These are phyloP conservation scores for Daldinia childiae DNA, from an alignment of 495 filamentous ascomycete genomes.

Conservation along the genomic window DNA sequence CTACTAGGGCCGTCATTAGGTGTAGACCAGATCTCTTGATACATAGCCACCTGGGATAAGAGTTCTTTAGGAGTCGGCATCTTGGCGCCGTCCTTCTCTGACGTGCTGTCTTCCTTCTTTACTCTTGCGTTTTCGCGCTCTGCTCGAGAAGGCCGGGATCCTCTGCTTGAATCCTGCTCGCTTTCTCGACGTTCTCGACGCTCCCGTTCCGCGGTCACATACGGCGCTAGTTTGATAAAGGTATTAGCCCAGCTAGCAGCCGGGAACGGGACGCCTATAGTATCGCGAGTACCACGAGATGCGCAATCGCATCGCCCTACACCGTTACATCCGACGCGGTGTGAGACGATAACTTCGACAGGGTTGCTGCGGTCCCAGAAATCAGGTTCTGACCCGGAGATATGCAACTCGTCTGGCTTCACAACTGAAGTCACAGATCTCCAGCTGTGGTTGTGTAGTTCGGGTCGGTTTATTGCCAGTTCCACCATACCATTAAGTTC, in stretches of 20 bases:
- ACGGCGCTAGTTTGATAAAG: conserved; percentile 57
- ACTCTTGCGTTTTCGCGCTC: conserved; percentile 42
- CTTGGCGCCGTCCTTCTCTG: conserved; percentile 34
- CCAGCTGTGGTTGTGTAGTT: conserved; percentile 59
- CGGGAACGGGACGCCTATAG: conserved; percentile 59
- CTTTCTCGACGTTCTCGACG: conserved; percentile 38
- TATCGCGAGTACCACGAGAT: conserved; percentile 46
- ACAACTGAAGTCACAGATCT: conserved; percentile 58
- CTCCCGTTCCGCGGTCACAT: conserved; percentile 50
- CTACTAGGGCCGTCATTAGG: conserved; percentile 40
- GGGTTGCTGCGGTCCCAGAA: conserved; percentile 48
- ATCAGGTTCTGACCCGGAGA: conserved; percentile 46
- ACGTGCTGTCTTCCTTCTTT: conserved; percentile 45
- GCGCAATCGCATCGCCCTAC: conserved; percentile 46
- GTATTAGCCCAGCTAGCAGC: conserved; percentile 59
- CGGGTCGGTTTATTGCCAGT: conserved; percentile 56
- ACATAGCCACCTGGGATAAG: conserved; percentile 58
- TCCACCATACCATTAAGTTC: conserved; percentile 61
- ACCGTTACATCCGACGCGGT: conserved; percentile 53
- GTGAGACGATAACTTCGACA: conserved; percentile 47
- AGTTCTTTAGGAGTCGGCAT: conserved; percentile 55
- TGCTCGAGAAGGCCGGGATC: conserved; percentile 37
- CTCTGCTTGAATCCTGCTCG: conserved; percentile 32
- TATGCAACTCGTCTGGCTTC: conserved; percentile 59
- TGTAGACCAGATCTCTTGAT: conserved; percentile 60